Evolutionary conservation across 306 rosid species (phyloP), one percentile per base, ranked within the genome.

Genomic region (Hippophae gyantsensis): DNA sequence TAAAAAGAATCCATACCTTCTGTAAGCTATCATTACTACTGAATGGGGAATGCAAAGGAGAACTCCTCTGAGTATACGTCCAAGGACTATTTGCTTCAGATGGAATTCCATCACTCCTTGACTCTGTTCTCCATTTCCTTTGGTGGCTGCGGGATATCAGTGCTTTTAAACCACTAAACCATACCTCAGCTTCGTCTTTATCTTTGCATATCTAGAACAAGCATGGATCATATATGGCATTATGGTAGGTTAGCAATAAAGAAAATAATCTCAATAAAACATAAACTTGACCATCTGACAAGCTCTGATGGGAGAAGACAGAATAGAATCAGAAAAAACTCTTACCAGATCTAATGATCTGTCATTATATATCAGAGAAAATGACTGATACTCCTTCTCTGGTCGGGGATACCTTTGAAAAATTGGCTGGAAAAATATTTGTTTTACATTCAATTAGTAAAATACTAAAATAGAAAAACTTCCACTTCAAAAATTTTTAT

Each of bases 361-460:
- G 56, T 93, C 97, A 77, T 72, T 93, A 86, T 93, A 93, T 78
- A 88, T 84, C 48, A 93, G 86, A 67, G 99, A 93, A 86, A 93
- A 93, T 32, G 99, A 93, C 77, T 93, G 99, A 72, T 84, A 88
- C 74, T 86, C 99, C 89, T 93, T 93, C 79, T 93, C 99, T 10
- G 97, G 99, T 42, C 97, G 84, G 6, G 99, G 97, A 86, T 88
- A 82, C 79, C 99, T 86, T 76, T 93, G 97, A 80, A 93, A 93
- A 72, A 93, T 93, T 61, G 95, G 97, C 99, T 93, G 89, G 69
- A 80, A 79, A 79, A 60, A 25, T 27, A 18, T 12, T 41, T 56
- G 69, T 42, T 42, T 44, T 55, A 76, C 27, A 59, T 58, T 70
- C 60, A 66, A 66, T 82, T 57, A 86, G 86, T 71, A 69, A 18